Base-by-base conservation (phyloP, 345 rosid genomes). In the Toxicodendron radicans region DNA sequence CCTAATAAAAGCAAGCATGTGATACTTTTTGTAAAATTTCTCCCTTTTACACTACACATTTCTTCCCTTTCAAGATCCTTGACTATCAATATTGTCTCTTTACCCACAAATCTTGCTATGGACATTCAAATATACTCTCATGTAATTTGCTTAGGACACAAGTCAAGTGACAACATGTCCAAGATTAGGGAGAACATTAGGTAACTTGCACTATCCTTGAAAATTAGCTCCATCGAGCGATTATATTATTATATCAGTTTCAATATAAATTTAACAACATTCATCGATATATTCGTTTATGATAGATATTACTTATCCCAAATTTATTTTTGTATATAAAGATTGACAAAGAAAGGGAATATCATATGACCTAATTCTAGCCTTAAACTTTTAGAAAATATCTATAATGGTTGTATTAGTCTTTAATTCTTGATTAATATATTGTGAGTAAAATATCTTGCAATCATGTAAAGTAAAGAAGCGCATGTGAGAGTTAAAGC, bases 1-100 rank as follows among this genome's bases (percentile, higher is more conserved):
- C 81, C 48, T 1, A 1, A 60, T 21, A 33, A 64, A 68, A 68
- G 45, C 70, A 79, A 68, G 76, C 79, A 81, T 58, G 83, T 79
- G 78, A 71, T 60, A 17, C 43, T 64, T 76, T 76, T 66, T 30
- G 23, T 30, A 51, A 51, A 30, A 43, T 66, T 74, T 67, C 76
- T n/a, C 64, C 59, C 38, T 46, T 66, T 24, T 58, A 59, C 17
- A 46, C 51, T 60, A n/a, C 73, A 74, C 73, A 74, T 0, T 9
- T n/a, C 53, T 64, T 33, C 30, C 59, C 73, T 79, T 53, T 75
- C 64, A n/a, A 68, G 2, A 20, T 56, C 75, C 49, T 71, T 71
- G 62, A 65, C 46, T 2, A 45, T 43, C 18, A 10, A 8, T 35
- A n/a, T n/a, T n/a, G 18, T 70, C 2, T 12, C 20, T 21, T 35